Conservation (phyloP, 306 rosid species). For the Fragaria vesca region DNA sequence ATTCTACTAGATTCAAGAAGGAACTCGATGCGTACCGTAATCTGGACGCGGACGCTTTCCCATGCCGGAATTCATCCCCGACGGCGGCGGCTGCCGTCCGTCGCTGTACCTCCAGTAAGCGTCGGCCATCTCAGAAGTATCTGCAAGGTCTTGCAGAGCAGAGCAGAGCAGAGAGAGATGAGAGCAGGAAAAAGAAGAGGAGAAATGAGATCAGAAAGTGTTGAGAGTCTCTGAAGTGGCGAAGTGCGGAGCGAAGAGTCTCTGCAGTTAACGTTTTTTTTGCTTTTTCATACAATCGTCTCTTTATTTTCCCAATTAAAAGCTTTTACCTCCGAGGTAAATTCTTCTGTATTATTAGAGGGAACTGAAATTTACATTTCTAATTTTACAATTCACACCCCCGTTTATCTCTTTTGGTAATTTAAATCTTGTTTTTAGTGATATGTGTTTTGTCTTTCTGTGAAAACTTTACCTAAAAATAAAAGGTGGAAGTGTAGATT, state of each 20-base stretch:
- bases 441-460: too few species aligned
- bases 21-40: slow-evolving; percentile 46
- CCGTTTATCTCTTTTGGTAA: too few species aligned
- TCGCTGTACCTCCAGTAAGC: slow-evolving; percentile 91
- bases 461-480: too few species aligned
- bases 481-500: too few species aligned
- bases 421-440: too few species aligned
- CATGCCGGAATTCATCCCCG: slow-evolving; percentile 48
- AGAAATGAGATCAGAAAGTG: not conserved
- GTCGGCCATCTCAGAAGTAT: slow-evolving; percentile 56
- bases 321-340: not conserved
- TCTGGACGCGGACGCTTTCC: slow-evolving; percentile 89
- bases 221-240: not conserved
- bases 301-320: not conserved
- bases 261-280: not conserved
- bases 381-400: too few species aligned
- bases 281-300: too few species aligned
- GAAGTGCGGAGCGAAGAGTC: not conserved
- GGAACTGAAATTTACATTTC: too few species aligned
- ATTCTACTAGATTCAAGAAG: not conserved
- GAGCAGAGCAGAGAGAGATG: not conserved
- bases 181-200: not conserved
- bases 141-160: not conserved
- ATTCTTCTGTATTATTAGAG: not conserved
- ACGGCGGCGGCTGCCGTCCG: slow-evolving; percentile 52